These are phyloP conservation scores for Acanthamoeba healyi DNA, from an alignment of 208 protist genomes.

Conservation along the genomic window DNA sequence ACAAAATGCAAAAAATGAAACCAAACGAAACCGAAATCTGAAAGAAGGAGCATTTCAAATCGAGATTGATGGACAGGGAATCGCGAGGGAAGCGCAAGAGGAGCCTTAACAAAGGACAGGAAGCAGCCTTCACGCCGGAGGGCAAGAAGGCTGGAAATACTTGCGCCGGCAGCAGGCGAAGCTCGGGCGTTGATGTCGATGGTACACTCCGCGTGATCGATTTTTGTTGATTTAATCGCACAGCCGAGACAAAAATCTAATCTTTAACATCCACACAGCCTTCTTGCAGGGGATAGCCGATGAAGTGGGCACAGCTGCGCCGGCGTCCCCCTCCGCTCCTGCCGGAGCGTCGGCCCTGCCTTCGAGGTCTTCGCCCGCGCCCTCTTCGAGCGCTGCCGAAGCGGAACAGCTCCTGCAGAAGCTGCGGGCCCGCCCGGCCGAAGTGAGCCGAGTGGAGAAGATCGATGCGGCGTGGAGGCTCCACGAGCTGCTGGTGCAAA, in stretches of 20 bases:
- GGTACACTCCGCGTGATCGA: neutral
- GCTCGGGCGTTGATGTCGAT: constrained; percentile 8
- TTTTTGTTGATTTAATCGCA: neutral
- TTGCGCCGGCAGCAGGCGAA: neutral
- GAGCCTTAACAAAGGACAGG: no score
- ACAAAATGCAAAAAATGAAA: no score
- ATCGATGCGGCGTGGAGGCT: constrained; percentile 32
- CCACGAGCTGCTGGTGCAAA: neutral
- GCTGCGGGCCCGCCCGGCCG: constrained; percentile 25
- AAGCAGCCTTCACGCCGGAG: neutral
- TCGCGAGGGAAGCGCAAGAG: no score
- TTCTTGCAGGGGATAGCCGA: constrained; percentile 49
- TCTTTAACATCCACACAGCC: neutral
- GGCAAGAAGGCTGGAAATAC: neutral
- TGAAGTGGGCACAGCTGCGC: neutral
- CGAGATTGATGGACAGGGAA: no score
- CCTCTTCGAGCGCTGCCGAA: neutral
- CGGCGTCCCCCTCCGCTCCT: neutral
- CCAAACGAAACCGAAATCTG: neutral
- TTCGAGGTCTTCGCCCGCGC: neutral
- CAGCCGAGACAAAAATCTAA: no score
- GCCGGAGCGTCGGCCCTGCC: neutral
- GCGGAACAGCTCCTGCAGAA: constrained; percentile 5
- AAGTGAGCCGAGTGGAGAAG: constrained; percentile 31
- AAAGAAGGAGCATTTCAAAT: no score